Base-by-base conservation (phyloP, 176 grass and related monocot genomes). In the Calamus simplicifolius region DNA sequence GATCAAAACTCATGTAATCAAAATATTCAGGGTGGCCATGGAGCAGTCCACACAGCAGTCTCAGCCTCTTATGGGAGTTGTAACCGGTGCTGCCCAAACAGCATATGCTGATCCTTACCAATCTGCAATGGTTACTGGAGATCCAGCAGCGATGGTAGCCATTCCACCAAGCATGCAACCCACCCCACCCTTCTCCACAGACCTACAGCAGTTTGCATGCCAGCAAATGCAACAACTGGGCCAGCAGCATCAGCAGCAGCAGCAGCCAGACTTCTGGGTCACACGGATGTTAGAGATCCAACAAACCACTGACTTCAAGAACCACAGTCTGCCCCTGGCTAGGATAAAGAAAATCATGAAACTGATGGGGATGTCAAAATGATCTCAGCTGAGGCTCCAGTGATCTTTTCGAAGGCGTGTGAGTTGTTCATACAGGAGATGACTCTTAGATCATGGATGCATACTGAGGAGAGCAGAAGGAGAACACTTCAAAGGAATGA, bases 311-410 rank as follows among this genome's bases (percentile, higher is more conserved):
- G 77, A 80, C 58, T 77, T 85, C 76, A 85, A 79, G 76, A 85
- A 80, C 68, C 82, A 85, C 69, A 76, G 54, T 49, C 50, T 85
- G 68, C 77, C 82, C 5, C 82, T 80, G 21, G 70, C 75, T 1
- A 77, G 84, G 65, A 81, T 87, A 71, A 87, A 81, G 74, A 82
- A 81, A 60, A 81, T 87, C 57, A 87, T 87, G 84, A 87, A 87
- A 70, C 84, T 0, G 84, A 87, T 27, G 78, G 67, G 12, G 79
- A 81, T 50, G 84, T 78, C 2, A 60, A 70, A 18, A 87, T 87
- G 84, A 82, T 87, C 74, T 78, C 74, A 12, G 70, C 84, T 15
- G 84, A 87, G 49, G 84, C 75, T 25, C 84, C 79, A 12, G 67
- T 82, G 16, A 57, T 82, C 16, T 82, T 87, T 16, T 71, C 75